Conservation (phyloP, 345 rosid species). For the Sisymbrium altissimum region DNA sequence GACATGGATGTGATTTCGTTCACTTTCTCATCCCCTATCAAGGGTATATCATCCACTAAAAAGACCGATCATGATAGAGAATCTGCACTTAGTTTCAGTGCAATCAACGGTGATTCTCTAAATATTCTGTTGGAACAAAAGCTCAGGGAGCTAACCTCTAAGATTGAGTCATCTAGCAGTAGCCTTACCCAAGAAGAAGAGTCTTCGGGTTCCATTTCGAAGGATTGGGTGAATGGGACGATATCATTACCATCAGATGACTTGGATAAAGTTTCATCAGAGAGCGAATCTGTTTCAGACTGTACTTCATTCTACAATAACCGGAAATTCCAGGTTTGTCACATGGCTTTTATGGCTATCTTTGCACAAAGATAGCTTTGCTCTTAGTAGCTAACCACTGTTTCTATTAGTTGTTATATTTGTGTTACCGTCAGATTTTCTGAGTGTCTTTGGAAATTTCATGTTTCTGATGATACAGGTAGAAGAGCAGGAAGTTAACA, state of each 20-base stretch:
- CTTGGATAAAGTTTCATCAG: conserved; percentile 33
- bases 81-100: conserved; percentile 24
- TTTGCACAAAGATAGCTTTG: not conserved
- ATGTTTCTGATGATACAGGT: conserved; percentile 7
- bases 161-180: conserved; percentile 54
- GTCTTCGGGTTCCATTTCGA: conserved; percentile 40
- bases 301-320: conserved; percentile 38
- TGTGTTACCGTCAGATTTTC: not conserved
- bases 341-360: not conserved
- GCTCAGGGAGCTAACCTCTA: conserved; percentile 62
- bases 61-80: conserved; percentile 21
- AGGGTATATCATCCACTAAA: conserved; percentile 33
- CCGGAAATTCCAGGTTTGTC: conserved; percentile 56
- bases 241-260: conserved; percentile 38
- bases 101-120: conserved; percentile 50
- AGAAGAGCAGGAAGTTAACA: conserved; percentile 44
- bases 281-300: conserved; percentile 34
- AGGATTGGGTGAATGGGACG: conserved; percentile 28
- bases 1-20: conserved; percentile 82
- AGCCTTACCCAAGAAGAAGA: conserved; percentile 44
- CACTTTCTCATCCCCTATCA: conserved; percentile 86
- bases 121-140: conserved; percentile 74
- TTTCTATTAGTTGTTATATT: not conserved
- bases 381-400: conserved; percentile 7
- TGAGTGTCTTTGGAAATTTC: not conserved